A percentile compares a stretch with the other conserved stretches of the same genome.
Evolutionary conservation across 305 asterid genomes (phyloP).

Genomic region (Fraxinus sp.): DNA sequence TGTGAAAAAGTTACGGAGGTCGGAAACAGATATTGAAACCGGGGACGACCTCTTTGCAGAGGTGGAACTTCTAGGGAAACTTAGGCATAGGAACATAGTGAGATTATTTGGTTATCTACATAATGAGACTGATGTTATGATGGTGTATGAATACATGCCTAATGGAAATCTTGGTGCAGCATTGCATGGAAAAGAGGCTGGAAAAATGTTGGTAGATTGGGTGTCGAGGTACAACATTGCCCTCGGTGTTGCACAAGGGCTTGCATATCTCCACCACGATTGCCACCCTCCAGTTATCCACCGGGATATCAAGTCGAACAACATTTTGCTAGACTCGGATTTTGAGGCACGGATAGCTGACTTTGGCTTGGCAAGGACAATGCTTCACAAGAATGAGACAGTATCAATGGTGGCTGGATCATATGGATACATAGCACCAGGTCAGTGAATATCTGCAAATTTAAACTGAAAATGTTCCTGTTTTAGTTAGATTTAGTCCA

Average conservation of each 20-base stretch:
- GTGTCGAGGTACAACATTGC: conserved; percentile 74
- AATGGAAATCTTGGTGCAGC: conserved; percentile 75
- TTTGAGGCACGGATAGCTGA: conserved; percentile 78
- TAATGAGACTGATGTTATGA: conserved; percentile 62
- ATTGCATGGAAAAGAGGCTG: conserved; percentile 54
- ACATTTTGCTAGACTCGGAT: conserved; percentile 58
- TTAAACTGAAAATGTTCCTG: neutral
- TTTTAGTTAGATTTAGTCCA: neutral
- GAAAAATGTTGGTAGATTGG: conserved; percentile 65
- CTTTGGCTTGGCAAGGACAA: conserved; percentile 75
- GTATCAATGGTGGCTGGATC: conserved; percentile 90
- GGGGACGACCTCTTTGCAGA: conserved; percentile 63
- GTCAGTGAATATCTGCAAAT: conserved; percentile 26
- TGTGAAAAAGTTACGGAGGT: conserved; percentile 66
- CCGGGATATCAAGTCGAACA: conserved; percentile 73
- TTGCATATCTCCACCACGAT: conserved; percentile 80
- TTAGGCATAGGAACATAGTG: conserved; percentile 79
- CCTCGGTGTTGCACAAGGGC: conserved; percentile 78
- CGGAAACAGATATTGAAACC: conserved; percentile 52
- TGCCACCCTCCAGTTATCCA: conserved; percentile 76
- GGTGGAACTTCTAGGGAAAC: conserved; percentile 59
- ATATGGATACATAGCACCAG: conserved; percentile 92
- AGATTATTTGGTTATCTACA: conserved; percentile 67
- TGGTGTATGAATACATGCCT: conserved; percentile 74
- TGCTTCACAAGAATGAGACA: conserved; percentile 60